Evolutionary conservation across 805 yeast genomes (phyloP), one percentile per base, ranked within the genome.

Genomic region (Starmerella sirachaensis): DNA sequence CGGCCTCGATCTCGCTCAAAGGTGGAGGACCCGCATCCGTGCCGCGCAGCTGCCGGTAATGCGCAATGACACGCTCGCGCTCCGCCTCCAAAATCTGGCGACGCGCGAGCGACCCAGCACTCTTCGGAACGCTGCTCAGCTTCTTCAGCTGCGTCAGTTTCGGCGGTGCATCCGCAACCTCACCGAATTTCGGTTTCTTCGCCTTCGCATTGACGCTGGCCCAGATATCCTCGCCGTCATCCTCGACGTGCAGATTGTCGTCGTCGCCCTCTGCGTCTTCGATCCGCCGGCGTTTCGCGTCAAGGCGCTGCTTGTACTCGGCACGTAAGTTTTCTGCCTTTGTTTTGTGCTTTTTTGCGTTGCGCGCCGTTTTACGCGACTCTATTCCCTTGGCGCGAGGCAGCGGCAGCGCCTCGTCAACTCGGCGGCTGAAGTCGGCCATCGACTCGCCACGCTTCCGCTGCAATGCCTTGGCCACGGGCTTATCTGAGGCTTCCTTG

Each of bases 171-270:
- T 60, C 64, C 0, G 60, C 68, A 4, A 60, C 59, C 18, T 63
- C 68, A 6, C 64, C 64, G 39, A 63, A 63, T 44, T 60, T 60
- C 21, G 67, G 64, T 26, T 36, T 37, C 17, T 49, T 41, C n/a
- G 50, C 38, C 26, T 43, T 40, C 16, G 46, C 42, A n/a, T 58
- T 51, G 21, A 63, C 46, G 7, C 45, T 43, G 10, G 60, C 60
- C 65, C 65, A 63, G 3, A 65, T 63, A 47, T 63, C 68, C n/a
- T 66, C 67, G 9, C 63, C 62, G n/a, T 51, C 42, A 14, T 52
- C 60, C 16, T 35, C 43, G 6, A 39, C 45, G 21, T 52, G 53
- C 21, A 51, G 47, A 25, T 46, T 49, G 6, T 47, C 53, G 11
- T 57, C 55, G 6, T 53, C 55, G 16, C 38, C 45, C 18, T 45